These are phyloP conservation scores for Dissophora ornata DNA, from an alignment of 192 early-diverging fungal species.

Conservation along the genomic window DNA sequence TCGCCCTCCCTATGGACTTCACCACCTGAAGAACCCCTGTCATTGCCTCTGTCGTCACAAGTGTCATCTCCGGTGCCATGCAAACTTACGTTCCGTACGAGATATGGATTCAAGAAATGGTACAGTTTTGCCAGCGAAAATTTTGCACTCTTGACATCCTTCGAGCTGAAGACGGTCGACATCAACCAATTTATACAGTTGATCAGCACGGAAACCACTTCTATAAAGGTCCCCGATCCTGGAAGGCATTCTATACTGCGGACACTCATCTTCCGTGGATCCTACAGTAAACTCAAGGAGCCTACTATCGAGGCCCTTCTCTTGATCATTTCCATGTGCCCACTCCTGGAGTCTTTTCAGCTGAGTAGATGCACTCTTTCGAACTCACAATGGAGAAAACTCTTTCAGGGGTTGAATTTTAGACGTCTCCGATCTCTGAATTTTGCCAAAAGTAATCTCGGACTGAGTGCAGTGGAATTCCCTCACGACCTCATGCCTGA, in stretches of 20 bases:
- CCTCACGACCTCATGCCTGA: no score
- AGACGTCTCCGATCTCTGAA: background rate
- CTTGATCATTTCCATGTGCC: background rate
- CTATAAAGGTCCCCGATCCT: background rate
- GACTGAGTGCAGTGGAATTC: background rate
- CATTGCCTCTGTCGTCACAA: no score
- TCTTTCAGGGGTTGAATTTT: conserved; percentile 9
- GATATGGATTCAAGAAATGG: background rate
- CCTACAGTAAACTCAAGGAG: background rate
- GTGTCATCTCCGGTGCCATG: background rate
- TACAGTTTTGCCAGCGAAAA: background rate
- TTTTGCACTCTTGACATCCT: background rate
- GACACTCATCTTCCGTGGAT: background rate
- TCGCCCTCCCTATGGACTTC: background rate
- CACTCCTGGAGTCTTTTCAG: background rate
- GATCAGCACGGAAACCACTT: no score
- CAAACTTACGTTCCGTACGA: background rate
- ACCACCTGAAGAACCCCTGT: no score
- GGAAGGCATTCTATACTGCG: background rate
- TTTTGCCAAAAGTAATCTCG: background rate
- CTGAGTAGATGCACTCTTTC: background rate
- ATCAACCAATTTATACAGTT: no score
- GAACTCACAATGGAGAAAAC: background rate
- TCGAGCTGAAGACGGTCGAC: no score
- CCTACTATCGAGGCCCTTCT: background rate